A percentile compares a stretch with the other conserved stretches of the same genome.
These are phyloP conservation scores for Hymenoscyphus albidus DNA, from an alignment of 2,329 filamentous ascomycete genomes.

Conservation along the genomic window DNA sequence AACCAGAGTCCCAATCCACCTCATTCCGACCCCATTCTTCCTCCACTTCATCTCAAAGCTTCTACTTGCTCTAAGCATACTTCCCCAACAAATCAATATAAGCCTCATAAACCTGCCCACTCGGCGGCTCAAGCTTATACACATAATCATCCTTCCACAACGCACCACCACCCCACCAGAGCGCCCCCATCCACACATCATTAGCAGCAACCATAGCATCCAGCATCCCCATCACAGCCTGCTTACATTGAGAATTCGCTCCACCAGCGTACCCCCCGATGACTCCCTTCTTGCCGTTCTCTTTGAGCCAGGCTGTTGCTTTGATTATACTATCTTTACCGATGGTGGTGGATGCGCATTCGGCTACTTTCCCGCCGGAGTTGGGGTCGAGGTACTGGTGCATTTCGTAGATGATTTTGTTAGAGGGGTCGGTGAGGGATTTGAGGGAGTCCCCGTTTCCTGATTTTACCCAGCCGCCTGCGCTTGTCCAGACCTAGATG, in stretches of 20 bases:
- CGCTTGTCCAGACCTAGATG: conserved; percentile 11
- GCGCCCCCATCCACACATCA: conserved; percentile 48
- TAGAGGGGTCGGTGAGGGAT: conserved; percentile 46
- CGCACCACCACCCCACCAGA: conserved; percentile 53
- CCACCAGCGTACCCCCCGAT: conserved; percentile 54
- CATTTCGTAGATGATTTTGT: conserved; percentile 58
- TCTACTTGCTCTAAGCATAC: not conserved
- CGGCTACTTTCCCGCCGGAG: conserved; percentile 46
- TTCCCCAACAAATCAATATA: not conserved
- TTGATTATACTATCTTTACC: conserved; percentile 46
- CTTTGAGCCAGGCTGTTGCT: conserved; percentile 51
- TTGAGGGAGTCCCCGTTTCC: conserved; percentile 39
- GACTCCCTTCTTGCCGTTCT: conserved; percentile 49
- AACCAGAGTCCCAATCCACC: not conserved
- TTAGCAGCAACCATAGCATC: conserved; percentile 44
- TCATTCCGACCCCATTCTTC: no score
- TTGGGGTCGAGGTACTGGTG: conserved; percentile 59
- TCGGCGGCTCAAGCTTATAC: conserved; percentile 44
- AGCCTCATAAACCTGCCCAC: not conserved
- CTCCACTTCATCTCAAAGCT: not conserved
- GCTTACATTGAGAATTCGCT: conserved; percentile 46
- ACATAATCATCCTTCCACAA: conserved; percentile 37
- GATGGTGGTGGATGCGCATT: conserved; percentile 51
- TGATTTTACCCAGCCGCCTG: conserved; percentile 26
- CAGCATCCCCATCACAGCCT: conserved; percentile 47